These are phyloP conservation scores for Pseudogymnoascus sp. DNA, from an alignment of 2,329 filamentous ascomycete genomes.

Conservation along the genomic window DNA sequence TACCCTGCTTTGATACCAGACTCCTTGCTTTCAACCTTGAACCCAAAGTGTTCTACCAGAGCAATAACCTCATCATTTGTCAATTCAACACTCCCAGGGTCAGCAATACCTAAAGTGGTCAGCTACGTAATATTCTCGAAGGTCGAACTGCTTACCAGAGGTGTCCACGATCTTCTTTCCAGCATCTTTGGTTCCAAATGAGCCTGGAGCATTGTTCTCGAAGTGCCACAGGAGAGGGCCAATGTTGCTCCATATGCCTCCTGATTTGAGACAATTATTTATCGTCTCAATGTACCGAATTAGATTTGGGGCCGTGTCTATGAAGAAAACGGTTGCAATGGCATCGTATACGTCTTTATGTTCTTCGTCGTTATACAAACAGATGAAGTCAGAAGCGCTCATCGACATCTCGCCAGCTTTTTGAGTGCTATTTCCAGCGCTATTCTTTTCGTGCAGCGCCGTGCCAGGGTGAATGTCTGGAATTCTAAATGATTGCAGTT, in stretches of 20 bases:
- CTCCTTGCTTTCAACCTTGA: slow-evolving; percentile 60
- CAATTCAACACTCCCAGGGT: slow-evolving; percentile 85
- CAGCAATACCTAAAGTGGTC: slow-evolving; percentile 59
- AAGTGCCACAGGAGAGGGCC: slow-evolving; percentile 96
- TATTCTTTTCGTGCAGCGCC: slow-evolving; percentile 37
- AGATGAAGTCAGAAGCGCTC: slow-evolving; percentile 86
- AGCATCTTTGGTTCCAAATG: slow-evolving; percentile 35
- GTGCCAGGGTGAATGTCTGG: slow-evolving; percentile 72
- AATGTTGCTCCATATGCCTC: slow-evolving; percentile 80
- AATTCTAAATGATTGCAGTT: slow-evolving; percentile 65
- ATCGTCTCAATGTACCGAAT: slow-evolving; percentile 86
- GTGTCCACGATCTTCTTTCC: neutral
- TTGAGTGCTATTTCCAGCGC: slow-evolving; percentile 14
- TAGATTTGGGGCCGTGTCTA: slow-evolving; percentile 92
- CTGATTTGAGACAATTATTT: slow-evolving; percentile 63
- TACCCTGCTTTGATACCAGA: slow-evolving; percentile 66
- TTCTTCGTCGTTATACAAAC: slow-evolving; percentile 64
- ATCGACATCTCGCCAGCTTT: slow-evolving; percentile 70
- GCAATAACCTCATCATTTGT: slow-evolving; percentile 79
- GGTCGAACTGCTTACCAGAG: neutral
- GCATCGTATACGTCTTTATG: slow-evolving; percentile 64
- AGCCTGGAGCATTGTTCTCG: slow-evolving; percentile 62
- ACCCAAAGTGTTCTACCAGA: slow-evolving; percentile 69
- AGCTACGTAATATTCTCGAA: neutral
- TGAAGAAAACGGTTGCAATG: slow-evolving; percentile 87